Base-by-base conservation (phyloP, 2,329 filamentous ascomycete species). In the Huntiella decipiens region DNA sequence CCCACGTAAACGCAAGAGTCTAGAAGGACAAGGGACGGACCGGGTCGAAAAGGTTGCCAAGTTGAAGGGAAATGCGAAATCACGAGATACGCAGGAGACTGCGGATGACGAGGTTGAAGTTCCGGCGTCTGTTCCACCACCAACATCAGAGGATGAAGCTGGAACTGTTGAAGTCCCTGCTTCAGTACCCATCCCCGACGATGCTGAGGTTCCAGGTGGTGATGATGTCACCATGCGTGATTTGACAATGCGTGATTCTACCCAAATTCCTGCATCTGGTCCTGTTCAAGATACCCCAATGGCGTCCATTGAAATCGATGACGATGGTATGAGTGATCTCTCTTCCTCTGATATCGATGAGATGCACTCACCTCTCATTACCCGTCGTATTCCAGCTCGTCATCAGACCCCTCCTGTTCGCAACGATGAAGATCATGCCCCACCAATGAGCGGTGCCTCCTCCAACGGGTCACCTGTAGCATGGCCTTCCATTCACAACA, bases 1-100 rank as follows among this genome's bases (percentile, higher is more conserved):
- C 46, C 51, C 38, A 50, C 52, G 66, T 43, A 78, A 78, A 56
- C 64, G 74, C 37, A 78, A 77, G 55, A 74, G 68, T 13, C 60
- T 63, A 2, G 68, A 70, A 50, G 58, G 56, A 4, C 60, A 65
- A 13, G 57, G 63, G 22, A 58, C 54, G 38, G 60, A 57, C 17
- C 60, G 54, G 50, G 65, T 56, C 40, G 63, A 56, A 49, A 66
- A 61, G 54, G 53, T 53, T 22, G 57, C 52, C 38, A 60, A 58
- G 6, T 51, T 58, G 12, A 56, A 54, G 50, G 40, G 17, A 17
- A 19, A 34, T 39, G 31, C 15, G 13, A 16, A 15, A 2, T 19
- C 15, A 22, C 37, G 52, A 5, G 52, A 52, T 13, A 40, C 39
- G 16, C 5, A 49, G 51, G 10, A 47, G 8, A 28, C 8, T 7